A percentile compares a stretch with the other conserved stretches of the same genome.
phyloP scores from a whole-genome alignment of 73 alveolate genomes.

The Paramecium sonneborni region DNA sequence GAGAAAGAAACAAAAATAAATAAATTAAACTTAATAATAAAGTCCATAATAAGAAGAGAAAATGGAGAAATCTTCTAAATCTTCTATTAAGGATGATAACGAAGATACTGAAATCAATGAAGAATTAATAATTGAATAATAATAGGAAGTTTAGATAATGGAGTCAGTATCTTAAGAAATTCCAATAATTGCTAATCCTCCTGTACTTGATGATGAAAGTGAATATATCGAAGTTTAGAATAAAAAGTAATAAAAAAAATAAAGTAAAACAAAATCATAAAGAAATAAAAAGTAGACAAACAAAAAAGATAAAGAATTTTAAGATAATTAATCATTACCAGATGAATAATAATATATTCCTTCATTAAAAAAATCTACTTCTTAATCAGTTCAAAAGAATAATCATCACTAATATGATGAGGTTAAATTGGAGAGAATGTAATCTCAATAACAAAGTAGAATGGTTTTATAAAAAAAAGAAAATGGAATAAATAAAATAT shows the following conservation, averaged over 20 bases:
- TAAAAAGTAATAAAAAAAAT: background rate
- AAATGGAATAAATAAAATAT: background rate
- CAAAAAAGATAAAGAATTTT: background rate
- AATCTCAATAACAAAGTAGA: background rate
- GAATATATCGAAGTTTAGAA: background rate
- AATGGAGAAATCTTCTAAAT: background rate
- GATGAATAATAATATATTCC: conserved; percentile 7
- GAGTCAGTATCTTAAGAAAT: background rate
- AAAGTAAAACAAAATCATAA: background rate
- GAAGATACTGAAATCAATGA: background rate
- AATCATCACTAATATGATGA: background rate
- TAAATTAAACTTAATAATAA: background rate
- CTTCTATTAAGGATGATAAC: background rate
- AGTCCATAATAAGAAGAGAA: background rate
- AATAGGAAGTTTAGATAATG: background rate
- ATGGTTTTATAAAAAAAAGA: background rate
- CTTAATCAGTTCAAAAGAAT: conserved; percentile 35
- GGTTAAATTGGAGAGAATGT: background rate
- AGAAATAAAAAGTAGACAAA: background rate
- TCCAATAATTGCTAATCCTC: background rate
- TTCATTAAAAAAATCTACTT: background rate
- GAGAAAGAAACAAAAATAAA: background rate
- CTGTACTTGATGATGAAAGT: conserved; percentile 20
- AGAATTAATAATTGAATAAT: background rate
- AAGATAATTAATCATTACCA: background rate